These are phyloP conservation scores for Mucor circinelloides DNA, from an alignment of 371 early-diverging fungal genomes.

Conservation along the genomic window DNA sequence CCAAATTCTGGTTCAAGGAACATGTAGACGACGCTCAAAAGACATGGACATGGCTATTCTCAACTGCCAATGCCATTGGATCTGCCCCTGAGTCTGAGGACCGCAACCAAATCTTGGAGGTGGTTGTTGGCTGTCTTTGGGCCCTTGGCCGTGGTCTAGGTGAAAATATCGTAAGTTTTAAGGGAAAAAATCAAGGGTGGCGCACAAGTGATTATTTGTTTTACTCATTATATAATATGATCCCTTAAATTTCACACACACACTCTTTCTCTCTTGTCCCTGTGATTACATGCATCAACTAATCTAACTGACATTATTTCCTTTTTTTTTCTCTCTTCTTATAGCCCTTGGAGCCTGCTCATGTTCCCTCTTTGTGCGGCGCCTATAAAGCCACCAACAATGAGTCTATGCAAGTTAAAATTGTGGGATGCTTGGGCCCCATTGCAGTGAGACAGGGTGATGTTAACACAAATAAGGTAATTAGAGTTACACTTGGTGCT, in stretches of 20 bases:
- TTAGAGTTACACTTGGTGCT: conserved; percentile 12
- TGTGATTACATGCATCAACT: not conserved
- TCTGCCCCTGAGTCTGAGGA: conserved; percentile 36
- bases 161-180: conserved; percentile 55
- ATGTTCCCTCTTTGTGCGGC: conserved; percentile 55
- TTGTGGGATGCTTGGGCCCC: conserved; percentile 73
- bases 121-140: conserved; percentile 75
- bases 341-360: conserved; percentile 50
- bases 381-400: conserved; percentile 45
- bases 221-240: conserved; percentile 8
- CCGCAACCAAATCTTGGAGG: conserved; percentile 57
- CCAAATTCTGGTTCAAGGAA: conserved; percentile 69
- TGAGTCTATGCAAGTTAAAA: conserved; percentile 68
- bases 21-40: conserved; percentile 54
- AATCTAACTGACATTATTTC: not conserved
- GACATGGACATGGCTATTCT: conserved; percentile 68
- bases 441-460: conserved; percentile 76
- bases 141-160: conserved; percentile 70
- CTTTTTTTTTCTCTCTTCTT: not conserved
- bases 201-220: not conserved
- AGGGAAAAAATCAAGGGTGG: conserved; percentile 1
- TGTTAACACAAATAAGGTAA: conserved; percentile 73
- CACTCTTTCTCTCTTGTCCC: not conserved
- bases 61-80: conserved; percentile 46
- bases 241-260: conserved; percentile 11